Evolutionary conservation across 1,284 basidiomycete genomes (phyloP).

Genomic region (Pseudozyma sp.): DNA sequence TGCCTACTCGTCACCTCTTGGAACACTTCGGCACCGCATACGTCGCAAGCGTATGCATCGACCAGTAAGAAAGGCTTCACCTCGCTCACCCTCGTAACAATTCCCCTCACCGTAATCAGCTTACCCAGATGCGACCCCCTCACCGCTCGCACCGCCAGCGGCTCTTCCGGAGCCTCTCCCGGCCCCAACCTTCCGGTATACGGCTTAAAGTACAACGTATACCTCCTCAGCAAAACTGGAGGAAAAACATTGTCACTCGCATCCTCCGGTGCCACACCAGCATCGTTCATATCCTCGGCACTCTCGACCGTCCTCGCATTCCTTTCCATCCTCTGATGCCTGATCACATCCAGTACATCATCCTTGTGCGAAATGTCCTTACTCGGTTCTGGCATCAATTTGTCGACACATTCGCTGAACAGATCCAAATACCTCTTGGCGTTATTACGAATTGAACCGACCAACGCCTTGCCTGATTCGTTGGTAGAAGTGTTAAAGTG

Average conservation of each 20-base stretch:
- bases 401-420: slow-evolving; percentile 90
- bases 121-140: slow-evolving; percentile 86
- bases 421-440: slow-evolving; percentile 89
- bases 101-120: slow-evolving; percentile 94
- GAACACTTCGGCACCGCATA: slow-evolving; percentile 97
- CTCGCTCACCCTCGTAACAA: slow-evolving; percentile 97
- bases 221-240: slow-evolving; percentile 88
- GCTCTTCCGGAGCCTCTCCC: slow-evolving; percentile 39
- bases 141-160: slow-evolving; percentile 89
- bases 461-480: slow-evolving; percentile 46
- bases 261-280: slow-evolving; percentile 33
- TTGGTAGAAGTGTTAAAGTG: slow-evolving; percentile 38
- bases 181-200: slow-evolving; percentile 71
- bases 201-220: slow-evolving; percentile 94
- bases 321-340: slow-evolving; percentile 86
- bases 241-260: slow-evolving; percentile 72
- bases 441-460: slow-evolving; percentile 77
- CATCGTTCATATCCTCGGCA: slow-evolving; percentile 42
- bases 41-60: slow-evolving; percentile 98
- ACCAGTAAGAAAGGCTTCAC: slow-evolving; percentile 97
- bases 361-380: slow-evolving; percentile 81
- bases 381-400: slow-evolving; percentile 77
- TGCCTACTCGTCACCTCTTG: slow-evolving; percentile 95
- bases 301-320: slow-evolving; percentile 79
- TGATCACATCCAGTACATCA: slow-evolving; percentile 68